Percentiles rank a stretch among this genome's conserved stretches.
Conservation (phyloP, 169 alveolate species). For the Sarcocystis neurona region DNA sequence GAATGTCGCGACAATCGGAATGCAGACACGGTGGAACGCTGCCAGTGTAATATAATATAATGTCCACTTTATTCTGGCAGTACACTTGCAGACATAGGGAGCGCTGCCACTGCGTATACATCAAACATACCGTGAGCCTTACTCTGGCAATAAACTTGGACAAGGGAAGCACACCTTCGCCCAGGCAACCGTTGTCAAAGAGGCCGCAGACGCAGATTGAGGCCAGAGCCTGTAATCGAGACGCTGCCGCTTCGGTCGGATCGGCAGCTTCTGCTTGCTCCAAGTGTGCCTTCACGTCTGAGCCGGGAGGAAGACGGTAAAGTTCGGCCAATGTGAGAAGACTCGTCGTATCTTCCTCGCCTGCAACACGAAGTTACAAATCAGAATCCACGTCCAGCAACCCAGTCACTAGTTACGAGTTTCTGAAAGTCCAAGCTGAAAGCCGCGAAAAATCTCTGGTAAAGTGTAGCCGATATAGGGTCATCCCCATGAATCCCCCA, state of each 20-base stretch:
- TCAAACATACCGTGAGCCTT: neutral
- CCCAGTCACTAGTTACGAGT: too few relatives aligned
- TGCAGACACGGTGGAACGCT: too few relatives aligned
- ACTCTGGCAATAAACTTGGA: slow-evolving; percentile 23
- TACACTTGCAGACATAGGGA: too few relatives aligned
- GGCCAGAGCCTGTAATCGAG: neutral
- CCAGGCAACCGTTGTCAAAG: slow-evolving; percentile 21
- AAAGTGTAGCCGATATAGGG: too few relatives aligned
- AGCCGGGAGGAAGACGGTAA: slow-evolving; percentile 11
- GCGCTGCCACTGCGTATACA: too few relatives aligned
- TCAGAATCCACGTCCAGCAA: too few relatives aligned
- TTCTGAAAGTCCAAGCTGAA: too few relatives aligned
- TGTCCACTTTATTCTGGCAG: too few relatives aligned
- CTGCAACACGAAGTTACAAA: neutral
- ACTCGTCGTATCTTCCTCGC: slow-evolving; percentile 1
- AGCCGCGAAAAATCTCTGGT: too few relatives aligned
- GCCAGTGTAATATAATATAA: too few relatives aligned
- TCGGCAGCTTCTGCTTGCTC: neutral
- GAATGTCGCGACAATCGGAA: too few relatives aligned
- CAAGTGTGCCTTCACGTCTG: slow-evolving; percentile 22
- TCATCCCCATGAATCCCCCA: too few relatives aligned
- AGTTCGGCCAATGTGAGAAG: slow-evolving; percentile 10
- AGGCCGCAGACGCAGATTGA: slow-evolving; percentile 10
- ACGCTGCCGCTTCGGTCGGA: neutral
- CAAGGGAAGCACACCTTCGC: slow-evolving; percentile 23